A percentile compares a stretch with the other conserved stretches of the same genome.
These are phyloP conservation scores for Cytospora mali DNA, from an alignment of 2,329 filamentous ascomycete species.

Conservation along the genomic window DNA sequence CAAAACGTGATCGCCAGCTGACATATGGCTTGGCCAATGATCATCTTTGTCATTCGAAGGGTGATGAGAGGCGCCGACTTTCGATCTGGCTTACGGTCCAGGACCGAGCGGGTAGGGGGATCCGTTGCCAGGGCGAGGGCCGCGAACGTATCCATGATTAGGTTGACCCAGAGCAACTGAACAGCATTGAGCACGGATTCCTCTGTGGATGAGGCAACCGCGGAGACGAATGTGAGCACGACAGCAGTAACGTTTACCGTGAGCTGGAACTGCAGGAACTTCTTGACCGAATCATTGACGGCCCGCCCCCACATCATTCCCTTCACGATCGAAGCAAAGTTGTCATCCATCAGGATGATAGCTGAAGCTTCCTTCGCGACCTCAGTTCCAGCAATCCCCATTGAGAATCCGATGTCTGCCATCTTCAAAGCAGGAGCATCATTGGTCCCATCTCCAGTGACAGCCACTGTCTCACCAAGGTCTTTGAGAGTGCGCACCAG, in stretches of 20 bases:
- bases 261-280: constrained; percentile 67
- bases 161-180: constrained; percentile 80
- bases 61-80: constrained; percentile 75
- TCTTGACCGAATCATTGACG: constrained; percentile 67
- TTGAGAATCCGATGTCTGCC: constrained; percentile 22
- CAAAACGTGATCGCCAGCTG: constrained; percentile 70
- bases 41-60: constrained; percentile 87
- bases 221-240: constrained; percentile 74
- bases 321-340: constrained; percentile 40
- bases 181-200: constrained; percentile 75
- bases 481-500: constrained; percentile 22
- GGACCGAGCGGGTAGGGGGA: constrained; percentile 40
- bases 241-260: constrained; percentile 83
- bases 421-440: constrained; percentile 25
- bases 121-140: constrained; percentile 63
- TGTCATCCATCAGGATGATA: constrained; percentile 25
- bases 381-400: constrained; percentile 23
- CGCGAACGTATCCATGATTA: constrained; percentile 85
- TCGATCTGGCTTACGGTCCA: constrained; percentile 67
- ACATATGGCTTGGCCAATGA: constrained; percentile 77
- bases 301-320: constrained; percentile 67
- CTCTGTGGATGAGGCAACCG: constrained; percentile 65
- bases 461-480: constrained; percentile 18
- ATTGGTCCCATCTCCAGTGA: constrained; percentile 23
- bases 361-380: constrained; percentile 24